A percentile compares a stretch with the other conserved stretches of the same genome.
Evolutionary conservation across 257 asterid genomes (phyloP).

Genomic region (Fraxinus cuspidata): DNA sequence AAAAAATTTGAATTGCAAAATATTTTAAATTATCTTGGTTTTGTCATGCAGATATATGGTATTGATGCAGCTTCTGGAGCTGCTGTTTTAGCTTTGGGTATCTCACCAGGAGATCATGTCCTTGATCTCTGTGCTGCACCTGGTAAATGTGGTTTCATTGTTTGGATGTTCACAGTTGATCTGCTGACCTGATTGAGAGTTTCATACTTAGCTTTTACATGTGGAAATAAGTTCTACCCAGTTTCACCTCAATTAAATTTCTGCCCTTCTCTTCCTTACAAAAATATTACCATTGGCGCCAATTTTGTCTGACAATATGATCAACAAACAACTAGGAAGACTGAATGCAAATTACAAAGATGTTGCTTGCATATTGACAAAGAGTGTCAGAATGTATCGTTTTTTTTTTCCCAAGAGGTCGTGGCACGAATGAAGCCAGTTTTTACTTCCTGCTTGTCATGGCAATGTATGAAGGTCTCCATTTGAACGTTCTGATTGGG

Average conservation of each 20-base stretch:
- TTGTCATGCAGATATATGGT: constrained; percentile 77
- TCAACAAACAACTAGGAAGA: background rate
- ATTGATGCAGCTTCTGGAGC: constrained; percentile 99
- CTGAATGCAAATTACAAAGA: background rate
- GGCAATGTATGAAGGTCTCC: background rate
- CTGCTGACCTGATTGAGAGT: constrained; percentile 14
- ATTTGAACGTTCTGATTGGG: background rate
- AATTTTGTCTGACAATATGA: background rate
- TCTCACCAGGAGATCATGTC: constrained; percentile 74
- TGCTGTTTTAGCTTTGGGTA: constrained; percentile 80
- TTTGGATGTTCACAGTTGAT: constrained; percentile 5
- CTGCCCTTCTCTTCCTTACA: background rate
- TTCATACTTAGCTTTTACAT: background rate
- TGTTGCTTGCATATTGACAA: background rate
- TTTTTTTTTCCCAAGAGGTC: background rate
- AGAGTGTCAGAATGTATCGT: background rate
- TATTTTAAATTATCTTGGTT: constrained; percentile 17
- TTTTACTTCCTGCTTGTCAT: background rate
- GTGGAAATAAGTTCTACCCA: constrained; percentile 5
- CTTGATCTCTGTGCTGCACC: constrained; percentile 99
- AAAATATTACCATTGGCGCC: background rate
- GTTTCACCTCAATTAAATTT: constrained; percentile 5
- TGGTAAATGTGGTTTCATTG: constrained; percentile 44
- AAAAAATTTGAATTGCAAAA: background rate
- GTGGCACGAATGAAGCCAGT: background rate